Percentiles rank a stretch among this genome's conserved stretches.
phyloP scores from a whole-genome alignment of 768 basidiomycete genomes.

The Macrolepiota dolichaula region DNA sequence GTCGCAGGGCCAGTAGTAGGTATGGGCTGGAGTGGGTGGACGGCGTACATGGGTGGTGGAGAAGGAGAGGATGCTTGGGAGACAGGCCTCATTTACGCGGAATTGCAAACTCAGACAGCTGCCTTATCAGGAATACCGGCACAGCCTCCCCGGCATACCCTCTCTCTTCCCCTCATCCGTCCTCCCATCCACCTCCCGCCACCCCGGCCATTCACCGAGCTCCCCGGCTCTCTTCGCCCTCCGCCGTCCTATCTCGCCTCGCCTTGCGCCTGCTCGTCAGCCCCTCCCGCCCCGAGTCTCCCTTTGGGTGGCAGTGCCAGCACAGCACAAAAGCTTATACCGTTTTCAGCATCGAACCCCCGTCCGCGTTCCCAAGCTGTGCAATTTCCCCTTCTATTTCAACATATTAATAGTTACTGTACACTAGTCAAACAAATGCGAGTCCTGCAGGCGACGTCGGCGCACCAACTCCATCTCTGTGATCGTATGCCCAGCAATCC shows the following conservation, averaged over 20 bases:
- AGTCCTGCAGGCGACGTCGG: constrained; percentile 72
- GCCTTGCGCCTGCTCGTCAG: neutral
- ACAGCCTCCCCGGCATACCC: constrained; percentile 10
- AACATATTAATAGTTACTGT: constrained; percentile 14
- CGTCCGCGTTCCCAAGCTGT: constrained; percentile 27
- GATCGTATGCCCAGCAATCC: constrained; percentile 63
- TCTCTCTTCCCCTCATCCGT: constrained; percentile 1
- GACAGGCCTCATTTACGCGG: constrained; percentile 12
- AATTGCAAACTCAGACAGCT: constrained; percentile 12
- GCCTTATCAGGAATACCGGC: constrained; percentile 4
- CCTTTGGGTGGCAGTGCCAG: constrained; percentile 32
- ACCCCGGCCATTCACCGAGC: neutral
- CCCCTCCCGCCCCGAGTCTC: constrained; percentile 10
- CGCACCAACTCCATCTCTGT: constrained; percentile 78
- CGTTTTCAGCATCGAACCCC: constrained; percentile 21
- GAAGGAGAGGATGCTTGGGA: constrained; percentile 10
- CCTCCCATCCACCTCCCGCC: neutral
- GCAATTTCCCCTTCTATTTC: constrained; percentile 17
- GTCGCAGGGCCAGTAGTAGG: constrained; percentile 40
- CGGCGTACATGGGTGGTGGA: constrained; percentile 33
- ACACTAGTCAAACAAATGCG: constrained; percentile 56
- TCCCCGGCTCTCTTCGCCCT: neutral
- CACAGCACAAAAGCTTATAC: constrained; percentile 35
- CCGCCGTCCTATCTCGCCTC: neutral
- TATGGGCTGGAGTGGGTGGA: constrained; percentile 38